phyloP scores from a whole-genome alignment of 2,329 filamentous ascomycete genomes.

The Arthroderma uncinatum region DNA sequence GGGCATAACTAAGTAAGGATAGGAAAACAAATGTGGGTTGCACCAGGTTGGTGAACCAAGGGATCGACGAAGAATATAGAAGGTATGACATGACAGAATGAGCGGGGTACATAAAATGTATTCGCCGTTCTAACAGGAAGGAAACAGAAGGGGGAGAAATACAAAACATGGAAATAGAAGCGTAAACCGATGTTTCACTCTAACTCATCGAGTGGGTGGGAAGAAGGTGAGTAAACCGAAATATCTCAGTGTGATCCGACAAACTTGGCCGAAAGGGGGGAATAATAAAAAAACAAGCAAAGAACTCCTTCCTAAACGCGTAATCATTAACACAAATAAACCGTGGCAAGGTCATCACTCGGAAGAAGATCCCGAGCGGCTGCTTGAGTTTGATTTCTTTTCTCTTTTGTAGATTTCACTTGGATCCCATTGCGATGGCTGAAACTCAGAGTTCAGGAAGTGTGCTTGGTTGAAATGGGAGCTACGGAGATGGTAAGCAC shows the following conservation, averaged over 20 bases:
- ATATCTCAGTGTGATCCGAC: background rate
- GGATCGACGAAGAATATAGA: background rate
- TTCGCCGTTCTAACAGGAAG: background rate
- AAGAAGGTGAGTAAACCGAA: background rate
- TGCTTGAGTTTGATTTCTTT: background rate
- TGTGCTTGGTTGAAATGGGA: slow-evolving; percentile 38
- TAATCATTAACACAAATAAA: background rate
- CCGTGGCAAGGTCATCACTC: background rate
- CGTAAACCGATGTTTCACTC: background rate
- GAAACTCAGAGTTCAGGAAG: slow-evolving; percentile 37
- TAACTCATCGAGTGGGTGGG: background rate
- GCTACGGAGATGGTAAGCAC: slow-evolving; percentile 18
- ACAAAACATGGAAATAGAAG: background rate
- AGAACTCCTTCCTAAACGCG: background rate
- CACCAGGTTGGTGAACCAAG: background rate
- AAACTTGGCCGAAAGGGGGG: background rate
- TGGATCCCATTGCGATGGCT: slow-evolving; percentile 37
- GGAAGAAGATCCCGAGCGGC: background rate
- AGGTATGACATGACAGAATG: background rate
- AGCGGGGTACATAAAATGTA: background rate
- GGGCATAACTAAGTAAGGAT: background rate
- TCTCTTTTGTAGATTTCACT: slow-evolving; percentile 25
- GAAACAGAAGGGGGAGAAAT: background rate
- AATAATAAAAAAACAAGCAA: background rate
- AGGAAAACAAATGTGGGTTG: background rate